Evolutionary conservation across 2,329 filamentous ascomycete genomes (phyloP).

Genomic region (Phialophora macrospora): DNA sequence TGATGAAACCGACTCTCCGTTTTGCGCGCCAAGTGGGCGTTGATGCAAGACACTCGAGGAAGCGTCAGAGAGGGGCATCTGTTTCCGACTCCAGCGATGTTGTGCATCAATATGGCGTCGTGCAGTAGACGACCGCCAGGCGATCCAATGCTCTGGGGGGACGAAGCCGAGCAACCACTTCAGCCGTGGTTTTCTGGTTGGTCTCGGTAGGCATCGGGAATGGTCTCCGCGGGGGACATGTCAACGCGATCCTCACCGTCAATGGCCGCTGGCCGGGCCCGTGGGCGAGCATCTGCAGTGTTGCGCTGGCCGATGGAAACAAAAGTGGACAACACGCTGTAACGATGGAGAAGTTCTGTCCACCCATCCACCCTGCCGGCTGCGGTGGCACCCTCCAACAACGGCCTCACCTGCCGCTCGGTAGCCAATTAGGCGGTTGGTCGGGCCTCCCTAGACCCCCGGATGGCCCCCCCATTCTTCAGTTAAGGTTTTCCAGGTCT

Average conservation of each 20-base stretch:
- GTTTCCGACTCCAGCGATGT: constrained; percentile 11
- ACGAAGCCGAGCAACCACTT: neutral
- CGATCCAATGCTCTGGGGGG: neutral
- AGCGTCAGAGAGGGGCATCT: neutral
- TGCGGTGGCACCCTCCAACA: constrained; percentile 13
- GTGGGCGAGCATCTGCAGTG: neutral
- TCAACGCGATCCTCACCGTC: neutral
- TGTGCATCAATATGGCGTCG: constrained; percentile 19
- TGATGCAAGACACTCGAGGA: constrained; percentile 10
- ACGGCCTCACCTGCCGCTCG: constrained; percentile 10
- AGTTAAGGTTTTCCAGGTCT: constrained; percentile 13
- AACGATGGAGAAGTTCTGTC: constrained; percentile 11
- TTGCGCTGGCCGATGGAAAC: constrained; percentile 14
- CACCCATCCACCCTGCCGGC: neutral
- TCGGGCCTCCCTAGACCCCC: constrained; percentile 3
- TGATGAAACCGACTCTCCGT: constrained; percentile 14
- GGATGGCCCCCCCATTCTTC: constrained; percentile 10
- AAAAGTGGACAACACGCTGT: constrained; percentile 6
- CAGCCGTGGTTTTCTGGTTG: constrained; percentile 7
- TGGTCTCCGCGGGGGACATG: constrained; percentile 1
- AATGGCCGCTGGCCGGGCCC: neutral
- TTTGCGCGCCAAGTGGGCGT: constrained; percentile 2
- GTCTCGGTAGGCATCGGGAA: constrained; percentile 4
- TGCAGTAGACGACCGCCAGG: constrained; percentile 8
- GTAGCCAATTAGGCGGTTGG: constrained; percentile 15